Base-by-base conservation (phyloP, 2,329 filamentous ascomycete species). In the Fusarium foetens region DNA sequence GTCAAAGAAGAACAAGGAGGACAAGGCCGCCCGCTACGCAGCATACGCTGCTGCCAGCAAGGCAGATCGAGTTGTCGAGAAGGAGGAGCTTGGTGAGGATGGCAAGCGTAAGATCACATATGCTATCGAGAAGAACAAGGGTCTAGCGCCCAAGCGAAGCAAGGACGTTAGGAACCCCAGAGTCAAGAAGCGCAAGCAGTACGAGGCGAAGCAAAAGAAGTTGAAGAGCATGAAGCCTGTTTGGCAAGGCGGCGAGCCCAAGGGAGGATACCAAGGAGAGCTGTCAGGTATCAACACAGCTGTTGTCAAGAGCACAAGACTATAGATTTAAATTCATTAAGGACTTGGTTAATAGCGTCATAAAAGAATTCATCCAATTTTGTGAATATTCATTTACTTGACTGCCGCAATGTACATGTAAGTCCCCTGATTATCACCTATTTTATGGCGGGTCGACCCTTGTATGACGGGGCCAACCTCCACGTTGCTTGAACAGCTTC, bases 181-280 rank as follows among this genome's bases (percentile, higher is more conserved):
- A 81, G 95, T 98, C 73, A 99, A 98, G 92, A 98, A 98, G 92
- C 91, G 94, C 83, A 94, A 94, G 90, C 94, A 94, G 90, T 99
- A 90, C 81, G 94, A 97, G 80, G 92, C 94, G 82, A 98, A 97
- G 88, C 93, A 95, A 89, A 98, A 98, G 93, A 98, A 98, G 88
- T 84, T 98, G 79, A 90, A 90, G 78, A 95, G 92, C 80, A 93
- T 95, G 86, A 94, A 93, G 85, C 89, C 93, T 13, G 87, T 94
- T 19, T 98, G 95, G 85, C 94, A 94, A 83, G 94, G 94, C 74
- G 93, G 94, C 69, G 91, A 97, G 84, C 91, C 93, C 75, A 90
- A 89, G 79, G 93, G 94, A 78, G 93, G 94, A 59, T 99, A 99
- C 85, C 90, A 90, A 73, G 96, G 96, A 84, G 96, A 98, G 82